phyloP scores from a whole-genome alignment of 768 basidiomycete genomes.

The Amanita pseudoporphyria region DNA sequence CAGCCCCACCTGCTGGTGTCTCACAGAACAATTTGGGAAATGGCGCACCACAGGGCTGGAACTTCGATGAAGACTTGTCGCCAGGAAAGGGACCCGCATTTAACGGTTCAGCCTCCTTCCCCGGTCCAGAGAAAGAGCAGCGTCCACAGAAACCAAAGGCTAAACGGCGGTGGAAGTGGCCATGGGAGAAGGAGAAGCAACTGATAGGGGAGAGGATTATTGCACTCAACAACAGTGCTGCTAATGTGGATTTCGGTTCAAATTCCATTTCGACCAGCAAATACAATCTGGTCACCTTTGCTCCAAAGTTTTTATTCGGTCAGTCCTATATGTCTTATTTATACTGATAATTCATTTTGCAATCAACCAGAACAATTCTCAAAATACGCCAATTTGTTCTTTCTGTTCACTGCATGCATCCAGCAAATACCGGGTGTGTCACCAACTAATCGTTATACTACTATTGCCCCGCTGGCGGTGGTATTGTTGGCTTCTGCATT shows the following conservation, averaged over 20 bases:
- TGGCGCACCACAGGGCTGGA: constrained; percentile 60
- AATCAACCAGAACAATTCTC: constrained; percentile 81
- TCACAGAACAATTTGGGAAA: constrained; percentile 36
- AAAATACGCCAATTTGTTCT: constrained; percentile 97
- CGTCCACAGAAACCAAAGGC: constrained; percentile 13
- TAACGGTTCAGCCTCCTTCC: constrained; percentile 32
- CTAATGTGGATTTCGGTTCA: constrained; percentile 57
- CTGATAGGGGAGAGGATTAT: constrained; percentile 70
- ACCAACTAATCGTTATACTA: constrained; percentile 91
- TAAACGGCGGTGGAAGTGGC: constrained; percentile 61
- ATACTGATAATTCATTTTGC: neutral
- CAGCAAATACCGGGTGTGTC: constrained; percentile 98
- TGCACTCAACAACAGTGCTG: constrained; percentile 65
- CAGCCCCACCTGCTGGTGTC: constrained; percentile 52
- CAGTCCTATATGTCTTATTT: constrained; percentile 17
- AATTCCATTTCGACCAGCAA: constrained; percentile 94
- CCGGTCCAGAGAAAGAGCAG: constrained; percentile 17
- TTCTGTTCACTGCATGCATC: constrained; percentile 94
- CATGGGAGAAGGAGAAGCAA: constrained; percentile 67
- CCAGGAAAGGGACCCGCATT: constrained; percentile 28
- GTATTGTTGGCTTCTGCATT: constrained; percentile 91
- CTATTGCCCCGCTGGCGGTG: constrained; percentile 80
- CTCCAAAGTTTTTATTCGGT: constrained; percentile 93
- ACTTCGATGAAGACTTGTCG: constrained; percentile 56
- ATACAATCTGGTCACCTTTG: constrained; percentile 80